Evolutionary conservation across 176 grass and related monocot species (phyloP), one percentile per base, ranked within the genome.

Genomic region (Pontederia crassipes): DNA sequence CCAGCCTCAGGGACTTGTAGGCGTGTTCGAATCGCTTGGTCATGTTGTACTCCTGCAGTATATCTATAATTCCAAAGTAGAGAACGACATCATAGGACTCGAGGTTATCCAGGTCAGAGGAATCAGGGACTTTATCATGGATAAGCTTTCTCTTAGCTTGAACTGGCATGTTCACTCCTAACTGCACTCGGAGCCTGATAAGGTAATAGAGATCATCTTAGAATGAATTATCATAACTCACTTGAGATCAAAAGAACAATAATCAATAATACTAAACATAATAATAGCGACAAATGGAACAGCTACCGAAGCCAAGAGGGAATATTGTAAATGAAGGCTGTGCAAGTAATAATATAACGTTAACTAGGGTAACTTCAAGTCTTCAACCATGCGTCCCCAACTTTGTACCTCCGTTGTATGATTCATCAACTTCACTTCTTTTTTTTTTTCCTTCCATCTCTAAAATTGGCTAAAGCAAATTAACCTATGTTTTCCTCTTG

Each of bases 21-120:
- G 94, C 88, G 69, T 83, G 94, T 73, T 98, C 94, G 0, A 98
- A 88, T 71, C 89, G 92, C 77, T 98, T 98, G 7, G 79, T 46
- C 72, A 93, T 92, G 76, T 98, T 86, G 68, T 98, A 98, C 0
- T 81, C 94, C 68, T 98, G 94, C 69, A 98, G 54, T 59, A 98
- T 98, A 73, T 93, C 94, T n/a, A 98, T 98, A 75, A 98, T 98
- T 18, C 94, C 94, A 15, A 98, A 74, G 77, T 98, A 98, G 13
- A 98, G 77, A 67, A 98, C 94, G 3, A 98, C 94, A 10, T 92
- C 94, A 10, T 83, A 98, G 58, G 92, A 81, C 32, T 40, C 32
- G 32, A 40, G 32, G 32, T 40, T 3, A 40, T 40, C 32, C 32
- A 40, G 32, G 32, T 40, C 32, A 4, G 32, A 3, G 2, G 32